Base-by-base conservation (phyloP, 768 basidiomycete species). In the Grammothele lineata region DNA sequence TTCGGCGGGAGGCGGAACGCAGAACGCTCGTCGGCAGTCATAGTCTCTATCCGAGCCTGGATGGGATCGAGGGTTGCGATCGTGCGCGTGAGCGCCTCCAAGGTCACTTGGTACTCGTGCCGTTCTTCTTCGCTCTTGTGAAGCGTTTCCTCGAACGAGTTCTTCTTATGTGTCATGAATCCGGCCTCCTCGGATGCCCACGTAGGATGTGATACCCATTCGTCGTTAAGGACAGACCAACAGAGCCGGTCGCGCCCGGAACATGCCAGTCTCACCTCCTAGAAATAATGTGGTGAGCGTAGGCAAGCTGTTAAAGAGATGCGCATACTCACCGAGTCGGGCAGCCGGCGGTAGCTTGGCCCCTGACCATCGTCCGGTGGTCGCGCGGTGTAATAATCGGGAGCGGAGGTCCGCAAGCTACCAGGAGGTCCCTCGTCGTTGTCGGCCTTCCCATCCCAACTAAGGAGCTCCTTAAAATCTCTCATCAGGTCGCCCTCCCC, bases 61-160 rank as follows among this genome's bases (percentile, higher is more conserved):
- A 98, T 75, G 2, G 94, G 94, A 61, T 98, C 92, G 47, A 99
- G 78, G 35, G 95, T 70, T 2, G 89, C 81, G 59, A 98, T 95
- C 12, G 94, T 97, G 35, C 94, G 83, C 9, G 81, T 70, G 56
- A 98, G 81, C 15, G 86, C 91, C 62, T 96, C 92, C 34, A 99
- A 80, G 57, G 94, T 89, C 50, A 94, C 93, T 57, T 96, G 93
- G 63, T 92, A 98, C 66, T 98, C 95, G 67, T 97, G 92, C 23
- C 96, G 83, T 66, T 99, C 96, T 66, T 99, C 95, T 66, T 99
- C 96, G 58, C 92, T 87, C 68, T 92, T 92, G 70, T 98, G 93
- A 47, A 98, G 73, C 0, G 90, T 88, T 60, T 97, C 95, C 66
- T 99, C 96, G 64, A 87, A 97, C 5, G 81, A 77, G 62, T 97